Conservation (phyloP, 2,329 filamentous ascomycete genomes). For the Paracoccidioides lutzii region DNA sequence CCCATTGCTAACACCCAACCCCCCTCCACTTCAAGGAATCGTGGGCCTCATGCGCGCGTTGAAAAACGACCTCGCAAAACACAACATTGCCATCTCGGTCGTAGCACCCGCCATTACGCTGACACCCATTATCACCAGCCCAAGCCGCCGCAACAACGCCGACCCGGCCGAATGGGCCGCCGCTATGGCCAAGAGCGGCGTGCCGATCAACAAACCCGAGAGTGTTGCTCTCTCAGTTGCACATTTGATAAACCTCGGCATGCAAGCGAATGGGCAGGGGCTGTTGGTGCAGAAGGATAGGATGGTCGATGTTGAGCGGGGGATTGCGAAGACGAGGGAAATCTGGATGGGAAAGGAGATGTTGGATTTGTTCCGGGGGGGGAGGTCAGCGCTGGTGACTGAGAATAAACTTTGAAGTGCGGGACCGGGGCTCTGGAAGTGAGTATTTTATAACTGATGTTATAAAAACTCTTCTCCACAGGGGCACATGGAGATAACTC, state of each 20-base stretch:
- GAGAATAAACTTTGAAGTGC: constrained; percentile 13
- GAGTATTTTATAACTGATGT: no score
- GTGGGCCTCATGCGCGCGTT: constrained; percentile 39
- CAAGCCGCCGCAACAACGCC: constrained; percentile 17
- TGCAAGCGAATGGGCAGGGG: constrained; percentile 34
- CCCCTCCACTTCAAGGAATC: constrained; percentile 18
- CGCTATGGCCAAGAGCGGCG: constrained; percentile 32
- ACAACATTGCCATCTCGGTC: constrained; percentile 34
- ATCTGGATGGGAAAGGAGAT: constrained; percentile 40
- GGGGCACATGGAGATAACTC: no score
- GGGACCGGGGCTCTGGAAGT: no score
- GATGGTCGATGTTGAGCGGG: constrained; percentile 34
- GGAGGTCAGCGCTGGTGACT: constrained; percentile 21
- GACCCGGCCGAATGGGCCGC: constrained; percentile 29
- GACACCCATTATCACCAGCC: constrained; percentile 32
- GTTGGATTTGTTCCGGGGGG: constrained; percentile 37
- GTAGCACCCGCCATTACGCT: constrained; percentile 39
- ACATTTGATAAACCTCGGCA: constrained; percentile 33
- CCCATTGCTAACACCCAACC: no score
- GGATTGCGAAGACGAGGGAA: constrained; percentile 33
- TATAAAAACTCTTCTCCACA: no score
- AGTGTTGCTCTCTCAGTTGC: constrained; percentile 34
- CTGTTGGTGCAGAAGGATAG: constrained; percentile 34
- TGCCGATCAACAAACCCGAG: constrained; percentile 37
- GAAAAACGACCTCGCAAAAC: constrained; percentile 36